Conservation (phyloP, 140 eudicot genomes). For the Flaveria floridana region DNA sequence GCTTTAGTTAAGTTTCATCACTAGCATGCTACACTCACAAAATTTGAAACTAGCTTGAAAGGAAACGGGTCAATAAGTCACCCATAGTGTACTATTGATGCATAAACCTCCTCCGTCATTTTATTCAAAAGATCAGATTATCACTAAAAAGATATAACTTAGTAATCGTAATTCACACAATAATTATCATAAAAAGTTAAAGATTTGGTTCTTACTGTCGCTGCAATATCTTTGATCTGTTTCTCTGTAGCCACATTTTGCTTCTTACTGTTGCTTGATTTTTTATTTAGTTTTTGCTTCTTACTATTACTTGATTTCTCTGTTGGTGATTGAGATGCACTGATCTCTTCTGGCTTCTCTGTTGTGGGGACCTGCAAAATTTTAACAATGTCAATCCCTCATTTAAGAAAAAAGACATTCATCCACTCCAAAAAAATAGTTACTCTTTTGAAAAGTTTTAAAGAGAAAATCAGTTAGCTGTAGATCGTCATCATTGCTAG, state of each 20-base stretch:
- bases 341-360: conserved; percentile 22
- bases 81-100: not conserved
- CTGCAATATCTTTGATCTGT: conserved; percentile 21
- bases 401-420: not conserved
- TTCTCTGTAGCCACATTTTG: conserved; percentile 13
- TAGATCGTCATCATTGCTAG: not conserved
- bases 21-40: not conserved
- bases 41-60: conserved; percentile 8
- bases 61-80: not conserved
- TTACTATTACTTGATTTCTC: conserved; percentile 13
- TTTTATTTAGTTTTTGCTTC: conserved; percentile 26
- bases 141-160: not conserved
- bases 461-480: conserved; percentile 7
- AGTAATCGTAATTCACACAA: not conserved
- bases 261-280: conserved; percentile 23
- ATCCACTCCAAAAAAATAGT: not conserved
- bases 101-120: not conserved
- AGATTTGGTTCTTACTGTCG: conserved; percentile 22
- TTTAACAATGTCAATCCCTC: conserved; percentile 5
- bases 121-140: not conserved
- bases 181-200: not conserved
- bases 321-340: conserved; percentile 15
- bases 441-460: not conserved
- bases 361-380: not conserved
- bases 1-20: conserved; percentile 1